A percentile compares a stretch with the other conserved stretches of the same genome.
These are phyloP conservation scores for Ophiosphaerella narmari DNA, from an alignment of 2,329 filamentous ascomycete species.

Conservation along the genomic window DNA sequence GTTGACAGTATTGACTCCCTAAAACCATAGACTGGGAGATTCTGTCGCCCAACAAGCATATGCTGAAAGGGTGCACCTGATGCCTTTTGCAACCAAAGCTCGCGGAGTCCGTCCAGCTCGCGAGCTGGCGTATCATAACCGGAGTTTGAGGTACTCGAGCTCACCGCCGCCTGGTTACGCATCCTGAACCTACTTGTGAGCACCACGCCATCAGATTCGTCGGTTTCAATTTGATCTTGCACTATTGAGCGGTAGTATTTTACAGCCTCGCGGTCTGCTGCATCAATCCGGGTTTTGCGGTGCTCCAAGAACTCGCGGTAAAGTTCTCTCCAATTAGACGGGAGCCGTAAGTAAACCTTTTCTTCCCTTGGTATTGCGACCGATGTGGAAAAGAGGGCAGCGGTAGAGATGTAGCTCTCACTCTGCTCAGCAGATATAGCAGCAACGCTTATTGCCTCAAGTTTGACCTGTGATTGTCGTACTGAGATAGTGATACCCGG, in stretches of 20 bases:
- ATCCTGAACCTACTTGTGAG: slow-evolving; percentile 74
- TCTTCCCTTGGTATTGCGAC: slow-evolving; percentile 80
- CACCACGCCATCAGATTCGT: slow-evolving; percentile 62
- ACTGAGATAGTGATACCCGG: slow-evolving; percentile 51
- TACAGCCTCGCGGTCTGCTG: slow-evolving; percentile 70
- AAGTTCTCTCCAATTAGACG: slow-evolving; percentile 79
- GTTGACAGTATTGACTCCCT: slow-evolving; percentile 75
- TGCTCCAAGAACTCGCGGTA: slow-evolving; percentile 77
- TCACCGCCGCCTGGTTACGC: slow-evolving; percentile 39
- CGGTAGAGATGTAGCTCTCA: slow-evolving; percentile 82
- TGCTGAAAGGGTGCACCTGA: slow-evolving; percentile 65
- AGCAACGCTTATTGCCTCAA: slow-evolving; percentile 76
- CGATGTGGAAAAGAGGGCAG: slow-evolving; percentile 81
- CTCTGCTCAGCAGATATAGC: slow-evolving; percentile 80
- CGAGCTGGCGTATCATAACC: slow-evolving; percentile 35
- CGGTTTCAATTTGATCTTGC: slow-evolving; percentile 66
- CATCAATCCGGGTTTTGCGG: slow-evolving; percentile 72
- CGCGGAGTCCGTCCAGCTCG: slow-evolving; percentile 50
- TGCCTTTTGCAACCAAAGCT: slow-evolving; percentile 58
- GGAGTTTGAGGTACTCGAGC: slow-evolving; percentile 33
- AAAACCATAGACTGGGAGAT: slow-evolving; percentile 89
- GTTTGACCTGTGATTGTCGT: slow-evolving; percentile 56
- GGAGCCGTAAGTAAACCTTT: slow-evolving; percentile 78
- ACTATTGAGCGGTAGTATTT: slow-evolving; percentile 72
- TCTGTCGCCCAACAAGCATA: slow-evolving; percentile 79